Conservation (phyloP, 2,329 filamentous ascomycete genomes). For the Pseudodiploospora longispora region DNA sequence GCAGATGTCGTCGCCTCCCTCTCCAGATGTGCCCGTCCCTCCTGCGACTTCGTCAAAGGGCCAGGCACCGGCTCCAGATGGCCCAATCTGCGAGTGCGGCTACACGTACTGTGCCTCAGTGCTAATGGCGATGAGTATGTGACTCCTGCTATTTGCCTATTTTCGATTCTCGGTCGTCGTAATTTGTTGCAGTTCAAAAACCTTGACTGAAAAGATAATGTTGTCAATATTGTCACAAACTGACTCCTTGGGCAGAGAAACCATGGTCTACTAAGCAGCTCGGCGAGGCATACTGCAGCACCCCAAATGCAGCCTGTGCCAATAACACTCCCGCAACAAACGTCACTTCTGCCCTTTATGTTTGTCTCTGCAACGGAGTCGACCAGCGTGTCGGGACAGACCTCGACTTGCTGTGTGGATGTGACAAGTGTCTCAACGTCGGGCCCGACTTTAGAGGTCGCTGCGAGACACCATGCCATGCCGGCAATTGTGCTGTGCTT, state of each 20-base stretch:
- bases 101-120: conserved; percentile 34
- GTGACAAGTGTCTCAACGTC: conserved; percentile 31
- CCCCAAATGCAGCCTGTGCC: conserved; percentile 26
- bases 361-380: conserved; percentile 28
- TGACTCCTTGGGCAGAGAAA: conserved; percentile 16
- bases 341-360: conserved; percentile 26
- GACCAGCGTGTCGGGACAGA: conserved; percentile 24
- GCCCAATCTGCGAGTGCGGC: conserved; percentile 31
- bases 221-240: not conserved
- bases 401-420: conserved; percentile 31
- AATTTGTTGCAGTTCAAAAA: too few relatives aligned
- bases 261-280: conserved; percentile 27
- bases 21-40: conserved; percentile 10
- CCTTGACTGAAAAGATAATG: not conserved
- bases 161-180: not conserved
- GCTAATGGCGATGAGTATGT: conserved; percentile 28
- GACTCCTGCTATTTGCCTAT: not conserved
- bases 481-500: conserved; percentile 11
- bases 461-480: conserved; percentile 28
- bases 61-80: conserved; percentile 11
- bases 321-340: conserved; percentile 21
- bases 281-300: conserved; percentile 28
- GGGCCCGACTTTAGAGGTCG: conserved; percentile 31
- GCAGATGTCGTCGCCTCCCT: conserved; percentile 10
- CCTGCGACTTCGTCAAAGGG: conserved; percentile 5